Evolutionary conservation across 306 rosid genomes (phyloP), one percentile per base, ranked within the genome.

Genomic region (Dryas alaskensis): DNA sequence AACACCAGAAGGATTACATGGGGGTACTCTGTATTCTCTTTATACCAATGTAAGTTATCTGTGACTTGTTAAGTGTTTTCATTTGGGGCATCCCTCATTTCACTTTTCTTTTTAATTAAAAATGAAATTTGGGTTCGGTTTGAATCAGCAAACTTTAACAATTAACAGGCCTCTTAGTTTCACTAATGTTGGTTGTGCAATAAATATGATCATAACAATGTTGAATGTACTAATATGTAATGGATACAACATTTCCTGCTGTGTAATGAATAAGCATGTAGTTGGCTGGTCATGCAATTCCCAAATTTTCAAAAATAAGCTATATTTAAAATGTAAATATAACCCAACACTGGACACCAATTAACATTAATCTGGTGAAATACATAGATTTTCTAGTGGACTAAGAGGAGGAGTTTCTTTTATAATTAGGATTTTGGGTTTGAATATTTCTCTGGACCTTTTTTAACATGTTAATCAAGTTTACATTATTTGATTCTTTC

Each of bases 21-120:
- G 88, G 25, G 94, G 85, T 27, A 78, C 86, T 76, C 59, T 94
- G 67, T 93, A 86, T 85, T 87, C 97, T 68, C 95, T 94, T 52
- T 87, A 84, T 44, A 94, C 98, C 73, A 84, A 89, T 74, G 97
- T 90, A 80, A 84, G 86, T 17, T 47, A 6, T 12, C 54, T 44
- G 8, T 48, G 13, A 4, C 12, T 16, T 54, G 27, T 16, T 59
- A 10, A 8, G 46, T 25, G 16, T 27, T 47, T 22, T 19, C 43
- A 47, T 14, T 74, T 47, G 61, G 37, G n/a, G 27, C 14, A 14
- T 59, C 40, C 45, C 65, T 62, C 5, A 7, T 40, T 46, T 67
- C 2, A 2, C 14, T 22, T 47, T 7, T 46, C 37, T 51, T 64
- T 5, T 17, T 7, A 13, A 11, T 65, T 48, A 25, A 43, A 27